These are phyloP conservation scores for Citeromyces hawaiiensis DNA, from an alignment of 1,139 yeast species.

Conservation along the genomic window DNA sequence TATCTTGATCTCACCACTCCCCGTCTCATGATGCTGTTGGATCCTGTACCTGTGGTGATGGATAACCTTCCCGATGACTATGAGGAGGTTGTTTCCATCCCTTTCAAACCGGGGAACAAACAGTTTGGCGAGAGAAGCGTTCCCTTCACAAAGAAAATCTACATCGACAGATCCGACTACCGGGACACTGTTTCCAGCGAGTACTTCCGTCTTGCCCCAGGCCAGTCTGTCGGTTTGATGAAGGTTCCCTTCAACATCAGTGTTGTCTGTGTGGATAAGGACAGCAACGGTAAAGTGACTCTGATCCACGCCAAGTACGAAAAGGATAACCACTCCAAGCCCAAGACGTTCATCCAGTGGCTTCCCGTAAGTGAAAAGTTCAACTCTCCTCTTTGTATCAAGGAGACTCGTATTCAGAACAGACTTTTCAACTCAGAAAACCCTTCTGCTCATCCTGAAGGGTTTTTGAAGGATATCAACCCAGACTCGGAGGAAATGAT, in stretches of 20 bases:
- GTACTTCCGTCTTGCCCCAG: constrained; percentile 87
- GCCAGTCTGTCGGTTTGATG: constrained; percentile 92
- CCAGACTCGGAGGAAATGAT: constrained; percentile 62
- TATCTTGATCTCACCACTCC: constrained; percentile 89
- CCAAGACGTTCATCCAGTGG: constrained; percentile 97
- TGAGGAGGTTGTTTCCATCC: constrained; percentile 59
- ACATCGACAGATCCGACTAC: constrained; percentile 80
- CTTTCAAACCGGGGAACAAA: constrained; percentile 80
- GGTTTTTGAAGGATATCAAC: constrained; percentile 75
- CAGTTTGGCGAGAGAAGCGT: constrained; percentile 62
- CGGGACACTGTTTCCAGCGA: constrained; percentile 49
- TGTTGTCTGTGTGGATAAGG: constrained; percentile 56
- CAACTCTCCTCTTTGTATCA: constrained; percentile 46
- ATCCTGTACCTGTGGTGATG: constrained; percentile 73
- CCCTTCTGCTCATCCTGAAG: constrained; percentile 81
- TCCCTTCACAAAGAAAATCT: constrained; percentile 64
- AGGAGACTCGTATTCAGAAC: constrained; percentile 79
- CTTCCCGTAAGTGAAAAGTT: constrained; percentile 57
- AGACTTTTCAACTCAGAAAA: constrained; percentile 85
- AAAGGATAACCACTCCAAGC: constrained; percentile 50
- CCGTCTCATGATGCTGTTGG: constrained; percentile 84
- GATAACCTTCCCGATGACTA: constrained; percentile 74
- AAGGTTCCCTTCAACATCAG: constrained; percentile 78
- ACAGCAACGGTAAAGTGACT: constrained; percentile 44
- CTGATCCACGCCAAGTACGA: constrained; percentile 76